phyloP scores from a whole-genome alignment of 192 early-diverging fungal genomes.

The Gonapodya prolifera region DNA sequence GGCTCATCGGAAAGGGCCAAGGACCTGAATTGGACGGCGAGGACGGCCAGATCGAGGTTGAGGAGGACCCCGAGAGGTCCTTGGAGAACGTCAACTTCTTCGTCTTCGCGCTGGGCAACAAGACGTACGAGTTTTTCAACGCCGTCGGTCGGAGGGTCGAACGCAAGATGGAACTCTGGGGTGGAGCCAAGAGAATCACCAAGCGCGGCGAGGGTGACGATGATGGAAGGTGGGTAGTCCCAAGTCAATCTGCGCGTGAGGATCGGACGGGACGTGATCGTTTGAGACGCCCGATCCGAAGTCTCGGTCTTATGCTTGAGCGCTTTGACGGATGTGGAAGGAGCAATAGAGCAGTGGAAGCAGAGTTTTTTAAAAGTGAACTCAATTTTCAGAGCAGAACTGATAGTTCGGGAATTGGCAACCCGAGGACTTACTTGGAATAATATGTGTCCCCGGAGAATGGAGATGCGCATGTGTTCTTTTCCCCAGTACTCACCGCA shows the following conservation, averaged over 20 bases:
- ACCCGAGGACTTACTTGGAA: too few relatives aligned
- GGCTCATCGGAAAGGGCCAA: constrained; percentile 36
- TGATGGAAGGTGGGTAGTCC: constrained; percentile 53
- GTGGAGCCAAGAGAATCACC: constrained; percentile 58
- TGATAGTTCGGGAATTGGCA: too few relatives aligned
- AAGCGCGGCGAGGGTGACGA: constrained; percentile 92
- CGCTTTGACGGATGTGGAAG: not conserved
- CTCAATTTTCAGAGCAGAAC: too few relatives aligned
- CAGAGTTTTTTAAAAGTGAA: too few relatives aligned
- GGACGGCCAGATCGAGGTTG: constrained; percentile 45
- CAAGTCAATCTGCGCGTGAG: too few relatives aligned
- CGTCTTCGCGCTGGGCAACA: constrained; percentile 77
- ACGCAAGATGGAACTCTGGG: constrained; percentile 49
- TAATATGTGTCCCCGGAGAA: too few relatives aligned
- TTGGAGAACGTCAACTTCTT: constrained; percentile 44
- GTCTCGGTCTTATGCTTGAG: too few relatives aligned
- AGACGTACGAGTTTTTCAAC: constrained; percentile 87
- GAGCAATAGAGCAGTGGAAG: too few relatives aligned
- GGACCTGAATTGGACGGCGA: not conserved
- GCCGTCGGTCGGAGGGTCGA: constrained; percentile 63
- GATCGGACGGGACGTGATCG: not conserved
- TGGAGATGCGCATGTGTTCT: too few relatives aligned
- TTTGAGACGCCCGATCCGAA: too few relatives aligned
- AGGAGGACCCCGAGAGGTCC: constrained; percentile 33
- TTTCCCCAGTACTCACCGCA: too few relatives aligned